Base-by-base conservation (phyloP, 179 eudicot species). In the Silene noctiflora region DNA sequence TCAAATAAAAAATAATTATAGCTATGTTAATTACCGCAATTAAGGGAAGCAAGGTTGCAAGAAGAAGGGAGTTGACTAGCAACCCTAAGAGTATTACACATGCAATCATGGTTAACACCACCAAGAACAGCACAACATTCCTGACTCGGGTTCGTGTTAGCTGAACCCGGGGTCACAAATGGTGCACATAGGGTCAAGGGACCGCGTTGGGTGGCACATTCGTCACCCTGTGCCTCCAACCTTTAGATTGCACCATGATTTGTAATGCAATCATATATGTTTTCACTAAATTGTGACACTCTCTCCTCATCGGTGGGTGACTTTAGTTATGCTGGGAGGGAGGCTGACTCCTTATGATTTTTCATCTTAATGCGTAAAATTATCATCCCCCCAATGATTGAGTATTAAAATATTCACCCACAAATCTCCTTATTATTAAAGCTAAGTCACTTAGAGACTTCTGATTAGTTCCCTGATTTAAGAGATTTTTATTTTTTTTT, bases 111-210 rank as follows among this genome's bases (percentile, higher is more conserved):
- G 10, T 86, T 83, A 9, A 92, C 81, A 0, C 83, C 76, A 64
- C 82, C 86, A 21, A 94, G 88, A 0, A 97, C 97, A 2, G 74
- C 75, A 76, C 98, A 94, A 71, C 98, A 92, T 0, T 86, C 92
- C 0, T 83, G 1, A 80, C 80, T 92, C 0, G 97, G 97, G 75
- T 3, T 70, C 39, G 80, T 4, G 42, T 77, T 75, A 8, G 84
- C 2, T 0, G 78, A 75, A 3, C 96, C 96, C 0, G 97, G 96
- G 8, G 89, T 48, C 69, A 89, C 94, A 27, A 67, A 94, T 0
- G 92, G 92, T 1, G 97, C 85, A n/a, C 98, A 94, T 46, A 77
- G 78, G 39, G 85, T 88, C 46, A 94, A 83, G 66, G 59, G 80
- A 9, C 85, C 31, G 0, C 91, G 83, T 75, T 85, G 75, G 20